phyloP scores from a whole-genome alignment of 1,284 basidiomycete genomes.

The Sporisorium exsertum region DNA sequence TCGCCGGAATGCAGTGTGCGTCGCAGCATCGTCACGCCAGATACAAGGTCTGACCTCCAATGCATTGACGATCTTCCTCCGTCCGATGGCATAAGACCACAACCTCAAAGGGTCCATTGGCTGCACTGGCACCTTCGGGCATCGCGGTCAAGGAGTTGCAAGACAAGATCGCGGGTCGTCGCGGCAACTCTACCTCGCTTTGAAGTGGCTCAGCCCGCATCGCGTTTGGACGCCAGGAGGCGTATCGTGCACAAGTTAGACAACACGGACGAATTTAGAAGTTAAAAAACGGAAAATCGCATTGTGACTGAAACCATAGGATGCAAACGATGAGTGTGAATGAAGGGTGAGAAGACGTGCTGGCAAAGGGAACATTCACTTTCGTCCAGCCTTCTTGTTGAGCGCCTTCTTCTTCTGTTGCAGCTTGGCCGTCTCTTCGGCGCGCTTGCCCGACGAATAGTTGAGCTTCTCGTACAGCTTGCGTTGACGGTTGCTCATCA shows the following conservation, averaged over 20 bases:
- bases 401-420: conserved; percentile 63
- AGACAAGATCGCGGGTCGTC: not conserved
- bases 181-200: conserved; percentile 6
- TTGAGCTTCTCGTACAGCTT: conserved; percentile 97
- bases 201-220: not conserved
- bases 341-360: not conserved
- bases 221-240: not conserved
- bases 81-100: not conserved
- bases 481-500: conserved; percentile 96
- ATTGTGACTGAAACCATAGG: conserved; percentile 3
- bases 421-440: conserved; percentile 74
- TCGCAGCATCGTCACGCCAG: not conserved
- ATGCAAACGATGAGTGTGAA: not conserved
- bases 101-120: not conserved
- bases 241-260: too few relatives aligned
- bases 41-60: not conserved
- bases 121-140: not conserved
- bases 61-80: not conserved
- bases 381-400: conserved; percentile 40
- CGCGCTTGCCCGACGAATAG: conserved; percentile 83
- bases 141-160: not conserved
- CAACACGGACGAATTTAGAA: too few relatives aligned
- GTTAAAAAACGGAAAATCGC: not conserved
- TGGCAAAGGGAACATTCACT: not conserved
- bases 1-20: conserved; percentile 4